phyloP scores from a whole-genome alignment of 345 rosid species.

The Populus alba region DNA sequence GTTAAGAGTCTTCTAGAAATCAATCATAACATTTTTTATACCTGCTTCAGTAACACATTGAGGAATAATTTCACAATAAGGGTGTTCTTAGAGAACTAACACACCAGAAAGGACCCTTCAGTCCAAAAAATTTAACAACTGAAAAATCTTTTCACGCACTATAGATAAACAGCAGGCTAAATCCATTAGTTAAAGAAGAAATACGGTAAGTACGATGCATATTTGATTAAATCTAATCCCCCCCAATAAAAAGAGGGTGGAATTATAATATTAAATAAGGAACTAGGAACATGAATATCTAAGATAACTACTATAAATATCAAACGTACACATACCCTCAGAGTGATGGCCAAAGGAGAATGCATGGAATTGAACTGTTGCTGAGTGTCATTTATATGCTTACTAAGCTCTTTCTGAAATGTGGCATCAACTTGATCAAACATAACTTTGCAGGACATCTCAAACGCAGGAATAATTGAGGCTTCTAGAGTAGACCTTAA shows the following conservation, averaged over 20 bases:
- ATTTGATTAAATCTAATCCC: neutral
- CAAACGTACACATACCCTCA: constrained; percentile 47
- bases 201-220: neutral
- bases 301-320: neutral
- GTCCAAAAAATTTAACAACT: neutral
- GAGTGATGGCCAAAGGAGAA: constrained; percentile 63
- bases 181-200: neutral
- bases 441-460: constrained; percentile 81
- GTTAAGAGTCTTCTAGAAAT: neutral
- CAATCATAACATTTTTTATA: neutral
- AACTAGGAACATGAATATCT: neutral
- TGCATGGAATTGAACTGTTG: constrained; percentile 64
- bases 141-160: neutral
- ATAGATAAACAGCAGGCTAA: neutral
- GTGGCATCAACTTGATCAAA: constrained; percentile 87
- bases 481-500: constrained; percentile 59
- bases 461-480: constrained; percentile 82
- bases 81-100: neutral
- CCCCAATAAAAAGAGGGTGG: neutral
- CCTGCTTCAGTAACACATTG: neutral
- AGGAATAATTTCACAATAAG: neutral
- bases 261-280: neutral
- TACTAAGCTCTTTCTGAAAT: constrained; percentile 71
- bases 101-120: neutral
- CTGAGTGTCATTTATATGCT: constrained; percentile 63